phyloP scores from a whole-genome alignment of 2,329 filamentous ascomycete genomes.

The Pyricularia sp. region DNA sequence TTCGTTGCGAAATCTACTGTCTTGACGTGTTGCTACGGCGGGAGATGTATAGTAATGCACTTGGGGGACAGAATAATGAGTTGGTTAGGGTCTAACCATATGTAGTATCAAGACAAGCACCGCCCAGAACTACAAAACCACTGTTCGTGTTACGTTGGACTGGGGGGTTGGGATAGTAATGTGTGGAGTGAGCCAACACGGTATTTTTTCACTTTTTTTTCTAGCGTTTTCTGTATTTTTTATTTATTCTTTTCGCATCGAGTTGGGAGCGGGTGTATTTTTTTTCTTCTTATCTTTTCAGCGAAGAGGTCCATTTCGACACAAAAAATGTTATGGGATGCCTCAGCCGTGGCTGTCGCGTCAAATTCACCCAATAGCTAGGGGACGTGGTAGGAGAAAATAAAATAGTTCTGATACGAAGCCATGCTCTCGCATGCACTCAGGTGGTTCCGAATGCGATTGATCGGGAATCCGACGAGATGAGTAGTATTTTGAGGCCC shows the following conservation, averaged over 20 bases:
- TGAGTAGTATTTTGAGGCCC: not conserved
- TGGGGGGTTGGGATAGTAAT: not conserved
- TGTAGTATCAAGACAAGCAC: not conserved
- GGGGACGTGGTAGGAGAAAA: not conserved
- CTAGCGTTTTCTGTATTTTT: not conserved
- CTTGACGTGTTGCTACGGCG: slow-evolving; percentile 24
- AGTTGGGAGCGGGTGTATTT: not conserved
- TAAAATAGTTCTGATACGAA: not conserved
- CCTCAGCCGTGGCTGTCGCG: not conserved
- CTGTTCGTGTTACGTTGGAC: not conserved
- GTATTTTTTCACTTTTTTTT: not conserved
- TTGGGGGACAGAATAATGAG: not conserved
- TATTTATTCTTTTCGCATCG: not conserved
- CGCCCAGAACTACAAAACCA: not conserved
- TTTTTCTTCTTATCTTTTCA: not conserved
- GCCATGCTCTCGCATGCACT: not conserved
- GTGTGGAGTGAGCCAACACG: not conserved
- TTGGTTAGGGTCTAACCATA: not conserved
- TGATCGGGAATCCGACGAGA: not conserved
- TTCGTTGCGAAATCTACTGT: slow-evolving; percentile 64
- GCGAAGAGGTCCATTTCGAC: not conserved
- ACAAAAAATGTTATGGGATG: not conserved
- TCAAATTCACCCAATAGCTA: not conserved
- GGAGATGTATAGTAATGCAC: not conserved
- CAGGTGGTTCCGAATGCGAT: not conserved